phyloP scores from a whole-genome alignment of 1,139 yeast species.

The Kurtzmaniella quercitrusa region DNA sequence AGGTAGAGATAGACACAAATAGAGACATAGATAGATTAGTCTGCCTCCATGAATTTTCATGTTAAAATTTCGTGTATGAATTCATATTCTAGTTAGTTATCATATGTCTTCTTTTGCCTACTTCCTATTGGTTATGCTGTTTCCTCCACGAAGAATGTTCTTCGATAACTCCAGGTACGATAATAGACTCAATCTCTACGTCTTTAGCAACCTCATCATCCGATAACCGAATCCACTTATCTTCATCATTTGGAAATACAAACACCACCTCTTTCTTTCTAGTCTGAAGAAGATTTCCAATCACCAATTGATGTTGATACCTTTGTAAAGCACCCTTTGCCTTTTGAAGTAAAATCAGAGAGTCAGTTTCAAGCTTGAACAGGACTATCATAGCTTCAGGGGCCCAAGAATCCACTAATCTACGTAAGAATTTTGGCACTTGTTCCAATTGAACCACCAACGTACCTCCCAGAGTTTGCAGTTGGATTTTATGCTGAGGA shows the following conservation, averaged over 20 bases:
- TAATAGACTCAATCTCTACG: slow-evolving; percentile 67
- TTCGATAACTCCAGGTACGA: slow-evolving; percentile 69
- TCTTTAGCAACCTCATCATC: slow-evolving; percentile 32
- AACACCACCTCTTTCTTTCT: slow-evolving; percentile 86
- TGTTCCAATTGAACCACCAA: slow-evolving; percentile 85
- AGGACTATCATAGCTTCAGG: slow-evolving; percentile 93
- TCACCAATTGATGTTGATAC: slow-evolving; percentile 89
- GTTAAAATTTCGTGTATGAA: too few relatives aligned
- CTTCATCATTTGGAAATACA: slow-evolving; percentile 50
- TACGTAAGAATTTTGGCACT: slow-evolving; percentile 86
- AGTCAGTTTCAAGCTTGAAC: slow-evolving; percentile 91
- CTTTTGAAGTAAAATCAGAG: slow-evolving; percentile 62
- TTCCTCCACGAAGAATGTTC: slow-evolving; percentile 62
- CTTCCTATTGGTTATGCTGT: slow-evolving; percentile 6
- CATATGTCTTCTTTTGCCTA: too few relatives aligned
- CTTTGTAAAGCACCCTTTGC: slow-evolving; percentile 74
- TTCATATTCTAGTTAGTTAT: too few relatives aligned
- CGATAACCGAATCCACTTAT: slow-evolving; percentile 50
- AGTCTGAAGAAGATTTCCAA: slow-evolving; percentile 88
- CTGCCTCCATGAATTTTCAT: too few relatives aligned
- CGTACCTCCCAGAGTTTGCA: slow-evolving; percentile 67
- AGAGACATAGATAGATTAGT: too few relatives aligned
- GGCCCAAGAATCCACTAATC: slow-evolving; percentile 93
- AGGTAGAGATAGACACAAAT: too few relatives aligned
- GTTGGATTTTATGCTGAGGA: slow-evolving; percentile 93